Base-by-base conservation (phyloP, 257 asterid species). In the Gentiana macrophylla region DNA sequence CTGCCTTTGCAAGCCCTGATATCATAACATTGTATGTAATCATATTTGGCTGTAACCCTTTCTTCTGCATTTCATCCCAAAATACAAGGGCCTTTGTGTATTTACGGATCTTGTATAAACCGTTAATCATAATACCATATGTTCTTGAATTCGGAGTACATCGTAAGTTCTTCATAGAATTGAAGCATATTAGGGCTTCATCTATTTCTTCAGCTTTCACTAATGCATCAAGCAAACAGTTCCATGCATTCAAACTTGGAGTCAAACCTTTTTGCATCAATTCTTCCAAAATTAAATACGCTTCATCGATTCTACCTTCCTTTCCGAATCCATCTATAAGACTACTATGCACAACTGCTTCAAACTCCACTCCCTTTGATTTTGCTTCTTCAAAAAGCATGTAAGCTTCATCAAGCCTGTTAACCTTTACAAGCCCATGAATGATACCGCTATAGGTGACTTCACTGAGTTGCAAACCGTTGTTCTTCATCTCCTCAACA, bases 301-400 rank as follows among this genome's bases (percentile, higher is more conserved):
- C 95, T 69, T 89, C 95, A 24, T 89, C 97, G 8, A 89, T 79
- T 74, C 97, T 79, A 15, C 97, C 97, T 57, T 79, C 91, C 58
- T 89, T 89, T 54, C 89, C 97, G 4, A 85, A 89, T 33, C 95
- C 97, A 59, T 89, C 88, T 41, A 85, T 79, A n/a, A 89, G 89
- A 73, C 97, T 83, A 63, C 77, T 80, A 65, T 85, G 85, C 13
- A 79, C 84, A 45, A 77, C 82, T 37, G 69, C 78, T 12, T 88
- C 81, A 56, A 88, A 60, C 56, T 72, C 83, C 36, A 83, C 55
- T 2, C 83, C 86, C 32, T 67, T 63, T 3, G 94, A 83, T 74
- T 89, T 89, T 65, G 97, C 97, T 74, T 89, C 97, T 85, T 89
- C 97, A 5, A 85, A 89, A 61, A 89, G 94, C 95, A 89, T 89